Percentiles rank a stretch among this genome's conserved stretches.
phyloP scores from a whole-genome alignment of 2,329 filamentous ascomycete genomes.

The Alternaria solani region DNA sequence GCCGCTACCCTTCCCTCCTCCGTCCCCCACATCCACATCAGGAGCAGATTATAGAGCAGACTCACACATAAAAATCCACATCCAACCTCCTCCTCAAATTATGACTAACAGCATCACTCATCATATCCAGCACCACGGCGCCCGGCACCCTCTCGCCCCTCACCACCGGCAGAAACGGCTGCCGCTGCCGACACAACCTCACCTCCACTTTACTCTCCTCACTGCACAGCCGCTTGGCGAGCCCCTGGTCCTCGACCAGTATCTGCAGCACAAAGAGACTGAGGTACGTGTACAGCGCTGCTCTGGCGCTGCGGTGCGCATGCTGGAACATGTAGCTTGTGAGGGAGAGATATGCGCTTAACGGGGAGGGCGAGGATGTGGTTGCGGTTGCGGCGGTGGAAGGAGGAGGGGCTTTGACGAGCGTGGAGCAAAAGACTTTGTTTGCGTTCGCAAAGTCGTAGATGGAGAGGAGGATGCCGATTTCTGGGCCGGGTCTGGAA shows the following conservation, averaged over 20 bases:
- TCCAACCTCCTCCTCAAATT: conserved; percentile 88
- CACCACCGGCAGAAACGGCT: conserved; percentile 81
- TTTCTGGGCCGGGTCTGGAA: conserved; percentile 77
- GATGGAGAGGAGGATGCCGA: conserved; percentile 80
- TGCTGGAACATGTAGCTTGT: conserved; percentile 94
- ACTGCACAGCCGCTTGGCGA: conserved; percentile 85
- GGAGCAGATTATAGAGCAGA: neutral
- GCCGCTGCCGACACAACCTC: conserved; percentile 86
- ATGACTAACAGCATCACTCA: conserved; percentile 92
- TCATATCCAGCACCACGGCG: conserved; percentile 80
- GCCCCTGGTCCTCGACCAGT: conserved; percentile 81
- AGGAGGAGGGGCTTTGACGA: conserved; percentile 71
- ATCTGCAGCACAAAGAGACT: conserved; percentile 86
- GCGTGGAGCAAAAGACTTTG: conserved; percentile 89
- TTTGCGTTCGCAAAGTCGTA: conserved; percentile 96
- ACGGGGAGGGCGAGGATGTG: conserved; percentile 66
- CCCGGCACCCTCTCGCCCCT: conserved; percentile 76
- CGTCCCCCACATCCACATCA: too few species aligned
- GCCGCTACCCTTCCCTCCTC: too few species aligned
- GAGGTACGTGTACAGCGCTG: conserved; percentile 83
- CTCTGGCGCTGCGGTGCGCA: conserved; percentile 81
- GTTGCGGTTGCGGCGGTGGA: conserved; percentile 51
- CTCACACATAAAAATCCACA: conserved; percentile 77
- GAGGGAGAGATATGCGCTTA: conserved; percentile 84
- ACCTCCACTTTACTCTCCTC: conserved; percentile 77